Conservation (phyloP, 495 filamentous ascomycete genomes). For the Saxophila tyrrhenica region DNA sequence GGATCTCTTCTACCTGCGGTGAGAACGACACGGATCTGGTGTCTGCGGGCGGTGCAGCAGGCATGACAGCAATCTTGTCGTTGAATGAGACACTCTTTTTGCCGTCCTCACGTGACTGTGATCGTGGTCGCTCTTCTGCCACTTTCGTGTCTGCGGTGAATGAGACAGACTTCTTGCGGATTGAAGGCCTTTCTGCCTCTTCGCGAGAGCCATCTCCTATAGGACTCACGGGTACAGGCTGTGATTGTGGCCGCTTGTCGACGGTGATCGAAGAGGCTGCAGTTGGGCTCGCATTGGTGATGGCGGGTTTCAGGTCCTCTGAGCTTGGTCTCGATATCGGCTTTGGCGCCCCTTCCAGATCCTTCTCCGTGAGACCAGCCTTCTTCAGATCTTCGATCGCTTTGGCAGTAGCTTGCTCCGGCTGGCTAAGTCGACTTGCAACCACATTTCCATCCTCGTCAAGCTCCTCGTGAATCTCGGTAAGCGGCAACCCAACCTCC, state of each 20-base stretch:
- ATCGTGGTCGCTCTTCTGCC: slow-evolving; percentile 15
- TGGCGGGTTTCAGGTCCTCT: slow-evolving; percentile 8
- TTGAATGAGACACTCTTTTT: slow-evolving; percentile 33
- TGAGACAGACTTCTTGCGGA: slow-evolving; percentile 28
- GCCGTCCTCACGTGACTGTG: slow-evolving; percentile 9
- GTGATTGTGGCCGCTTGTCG: slow-evolving; percentile 1
- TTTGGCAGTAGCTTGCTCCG: slow-evolving; percentile 49
- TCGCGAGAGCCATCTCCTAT: not conserved
- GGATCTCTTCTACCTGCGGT: slow-evolving; percentile 16
- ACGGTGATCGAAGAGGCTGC: not conserved
- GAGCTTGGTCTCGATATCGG: not conserved
- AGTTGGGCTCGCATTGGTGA: slow-evolving; percentile 10
- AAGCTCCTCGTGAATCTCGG: slow-evolving; percentile 81
- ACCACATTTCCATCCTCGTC: slow-evolving; percentile 86
- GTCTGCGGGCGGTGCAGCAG: slow-evolving; percentile 16
- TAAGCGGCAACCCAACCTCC: slow-evolving; percentile 50
- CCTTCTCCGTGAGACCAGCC: slow-evolving; percentile 49
- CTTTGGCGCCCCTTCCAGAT: slow-evolving; percentile 16
- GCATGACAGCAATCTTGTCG: slow-evolving; percentile 37
- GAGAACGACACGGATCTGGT: slow-evolving; percentile 18
- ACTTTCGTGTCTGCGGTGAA: slow-evolving; percentile 50
- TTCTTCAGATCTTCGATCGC: slow-evolving; percentile 58
- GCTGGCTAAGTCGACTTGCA: slow-evolving; percentile 42
- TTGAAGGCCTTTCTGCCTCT: slow-evolving; percentile 4
- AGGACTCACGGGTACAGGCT: not conserved